Evolutionary conservation across 352 stramenopile genomes (phyloP), one percentile per base, ranked within the genome.

Genomic region (Globisporangium spinosum): DNA sequence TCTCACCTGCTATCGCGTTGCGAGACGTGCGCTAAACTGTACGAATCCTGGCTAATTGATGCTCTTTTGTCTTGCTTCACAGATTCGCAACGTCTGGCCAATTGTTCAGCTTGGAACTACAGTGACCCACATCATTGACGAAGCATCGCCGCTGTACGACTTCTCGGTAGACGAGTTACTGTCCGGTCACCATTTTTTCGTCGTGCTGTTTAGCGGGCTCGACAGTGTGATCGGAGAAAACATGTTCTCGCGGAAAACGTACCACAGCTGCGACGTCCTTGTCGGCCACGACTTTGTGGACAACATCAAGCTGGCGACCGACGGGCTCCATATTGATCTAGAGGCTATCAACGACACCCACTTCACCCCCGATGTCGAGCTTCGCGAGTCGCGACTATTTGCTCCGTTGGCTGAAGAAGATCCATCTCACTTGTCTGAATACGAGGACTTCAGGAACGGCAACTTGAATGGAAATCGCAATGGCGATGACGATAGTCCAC

Each of bases 41-140:
- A 12, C 9, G 32, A 10, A 34, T 47, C 5, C 23, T 38, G 32
- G 8, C 8, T 2, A 35, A 43, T 29, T n/a, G n/a, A 25, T 38
- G 8, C 8, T 38, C 32, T 38, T 38, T 15, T 13, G n/a, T 9
- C 13, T 15, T 27, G 35, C 34, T 3, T 65, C 43, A 40, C 29
- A 82, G 76, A 71, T 78, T 15, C 81, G 81, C 25, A 89, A 89
- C 22, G 74, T 89, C 3, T 89, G 81, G 81, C 81, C 81, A 5
- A 83, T 86, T 12, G 77, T 89, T 32, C 78, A 83, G n/a, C 64
- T 89, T 27, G 80, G 76, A 9, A 77, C 81, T 22, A 87, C 76
- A 0, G 63, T 89, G 25, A 85, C 72, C 0, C 81, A 89, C 53
- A 79, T 89, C 35, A 85, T 89, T 63, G 77, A 87, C 47, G 70